Conservation (phyloP, 2,329 filamentous ascomycete species). For the Fonsecaea monophora region DNA sequence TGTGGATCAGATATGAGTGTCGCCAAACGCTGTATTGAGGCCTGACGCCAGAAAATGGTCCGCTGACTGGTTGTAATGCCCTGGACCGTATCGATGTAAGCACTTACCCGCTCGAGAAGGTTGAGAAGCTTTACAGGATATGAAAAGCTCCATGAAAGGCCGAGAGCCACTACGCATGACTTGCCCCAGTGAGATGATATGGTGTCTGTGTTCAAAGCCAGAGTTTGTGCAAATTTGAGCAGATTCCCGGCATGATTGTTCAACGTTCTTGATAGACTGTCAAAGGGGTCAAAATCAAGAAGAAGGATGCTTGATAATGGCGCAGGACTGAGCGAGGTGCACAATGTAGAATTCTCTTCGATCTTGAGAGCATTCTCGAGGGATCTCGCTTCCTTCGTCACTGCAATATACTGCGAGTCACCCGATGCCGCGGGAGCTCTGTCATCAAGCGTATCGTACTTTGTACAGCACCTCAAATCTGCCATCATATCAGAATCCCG, state of each 20-base stretch:
- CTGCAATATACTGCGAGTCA: background rate
- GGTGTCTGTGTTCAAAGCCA: background rate
- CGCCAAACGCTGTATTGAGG: conserved; percentile 9
- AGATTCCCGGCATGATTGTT: conserved; percentile 2
- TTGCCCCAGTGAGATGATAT: conserved; percentile 14
- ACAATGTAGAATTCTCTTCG: background rate
- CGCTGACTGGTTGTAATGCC: background rate
- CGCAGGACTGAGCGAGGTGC: background rate
- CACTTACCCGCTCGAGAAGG: conserved; percentile 10
- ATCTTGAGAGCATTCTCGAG: background rate
- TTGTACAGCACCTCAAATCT: background rate
- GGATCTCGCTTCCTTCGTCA: background rate
- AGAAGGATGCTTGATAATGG: background rate
- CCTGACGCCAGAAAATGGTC: conserved; percentile 16
- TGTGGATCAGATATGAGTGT: conserved; percentile 9
- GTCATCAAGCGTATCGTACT: background rate
- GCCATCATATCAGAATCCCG: background rate
- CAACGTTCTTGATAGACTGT: background rate
- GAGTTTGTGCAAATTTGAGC: conserved; percentile 10
- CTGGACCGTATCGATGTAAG: conserved; percentile 5
- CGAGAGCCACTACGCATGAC: conserved; percentile 8
- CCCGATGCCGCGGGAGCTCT: background rate
- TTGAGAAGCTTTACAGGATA: conserved; percentile 12
- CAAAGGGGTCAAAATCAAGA: background rate
- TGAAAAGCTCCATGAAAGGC: conserved; percentile 12